A percentile compares a stretch with the other conserved stretches of the same genome.
Evolutionary conservation across 1,284 basidiomycete genomes (phyloP).

Genomic region (Boletellus deceptivus): DNA sequence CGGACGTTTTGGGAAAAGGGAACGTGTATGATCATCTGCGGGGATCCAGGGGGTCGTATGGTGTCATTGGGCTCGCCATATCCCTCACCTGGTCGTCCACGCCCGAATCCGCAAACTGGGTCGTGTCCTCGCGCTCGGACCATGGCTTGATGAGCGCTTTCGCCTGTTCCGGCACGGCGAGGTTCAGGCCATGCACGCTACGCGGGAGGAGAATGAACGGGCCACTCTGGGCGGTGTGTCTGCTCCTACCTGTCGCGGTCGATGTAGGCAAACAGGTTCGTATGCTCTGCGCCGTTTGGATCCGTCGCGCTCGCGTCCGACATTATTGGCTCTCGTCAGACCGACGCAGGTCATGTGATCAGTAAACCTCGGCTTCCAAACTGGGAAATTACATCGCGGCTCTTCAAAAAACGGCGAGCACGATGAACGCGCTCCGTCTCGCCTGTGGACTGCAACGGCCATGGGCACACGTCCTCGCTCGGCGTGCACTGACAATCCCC

Average conservation of each 20-base stretch:
- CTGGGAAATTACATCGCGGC: slow-evolving; percentile 2
- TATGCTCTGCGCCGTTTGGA: slow-evolving; percentile 41
- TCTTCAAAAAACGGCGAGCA: not conserved
- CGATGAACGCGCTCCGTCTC: slow-evolving; percentile 23
- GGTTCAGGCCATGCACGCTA: slow-evolving; percentile 77
- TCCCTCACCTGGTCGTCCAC: slow-evolving; percentile 74
- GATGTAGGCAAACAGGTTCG: slow-evolving; percentile 62
- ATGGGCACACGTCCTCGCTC: slow-evolving; percentile 4
- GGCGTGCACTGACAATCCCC: slow-evolving; percentile 10
- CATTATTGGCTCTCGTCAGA: not conserved
- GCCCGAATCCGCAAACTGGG: slow-evolving; percentile 63
- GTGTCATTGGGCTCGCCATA: slow-evolving; percentile 6
- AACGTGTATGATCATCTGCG: slow-evolving; percentile 73
- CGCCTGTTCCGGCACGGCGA: slow-evolving; percentile 73
- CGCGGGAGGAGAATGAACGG: slow-evolving; percentile 5
- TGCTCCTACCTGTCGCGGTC: slow-evolving; percentile 65
- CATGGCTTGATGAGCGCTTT: slow-evolving; percentile 75
- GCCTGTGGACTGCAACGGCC: slow-evolving; percentile 11
- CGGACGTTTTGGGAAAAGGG: slow-evolving; percentile 78
- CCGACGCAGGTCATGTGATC: no score
- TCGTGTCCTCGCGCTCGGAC: slow-evolving; percentile 70
- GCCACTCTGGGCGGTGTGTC: not conserved
- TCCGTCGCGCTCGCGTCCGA: slow-evolving; percentile 23
- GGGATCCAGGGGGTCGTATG: slow-evolving; percentile 8
- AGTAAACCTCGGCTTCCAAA: slow-evolving; percentile 11